Percentiles rank a stretch among this genome's conserved stretches.
phyloP scores from a whole-genome alignment of 2,329 filamentous ascomycete genomes.

The Cryphonectria carpinicola region DNA sequence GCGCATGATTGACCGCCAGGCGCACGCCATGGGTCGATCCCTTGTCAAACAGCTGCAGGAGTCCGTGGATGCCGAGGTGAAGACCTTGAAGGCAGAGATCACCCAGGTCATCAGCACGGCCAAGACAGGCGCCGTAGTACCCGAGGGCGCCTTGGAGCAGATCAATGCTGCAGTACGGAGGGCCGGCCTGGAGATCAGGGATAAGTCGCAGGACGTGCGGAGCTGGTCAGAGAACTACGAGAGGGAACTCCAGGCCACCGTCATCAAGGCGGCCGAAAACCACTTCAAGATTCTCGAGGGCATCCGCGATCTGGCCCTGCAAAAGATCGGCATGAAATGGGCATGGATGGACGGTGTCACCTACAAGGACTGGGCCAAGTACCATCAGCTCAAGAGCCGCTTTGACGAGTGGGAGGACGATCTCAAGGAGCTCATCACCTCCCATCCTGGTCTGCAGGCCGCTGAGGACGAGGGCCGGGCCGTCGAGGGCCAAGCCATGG shows the following conservation, averaged over 20 bases:
- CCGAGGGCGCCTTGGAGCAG: conserved; percentile 46
- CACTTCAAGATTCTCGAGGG: conserved; percentile 82
- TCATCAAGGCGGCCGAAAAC: conserved; percentile 74
- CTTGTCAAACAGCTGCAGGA: conserved; percentile 72
- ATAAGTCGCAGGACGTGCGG: conserved; percentile 75
- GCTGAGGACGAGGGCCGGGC: conserved; percentile 62
- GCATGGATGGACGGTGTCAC: conserved; percentile 94
- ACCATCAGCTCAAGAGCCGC: conserved; percentile 82
- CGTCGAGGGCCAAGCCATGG: conserved; percentile 80
- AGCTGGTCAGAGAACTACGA: conserved; percentile 77
- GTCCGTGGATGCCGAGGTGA: conserved; percentile 66
- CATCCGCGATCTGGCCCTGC: conserved; percentile 81
- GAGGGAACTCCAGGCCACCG: conserved; percentile 67
- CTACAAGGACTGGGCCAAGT: conserved; percentile 97
- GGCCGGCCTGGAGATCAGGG: conserved; percentile 74
- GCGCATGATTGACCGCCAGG: conserved; percentile 64
- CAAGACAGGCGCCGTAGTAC: conserved; percentile 47
- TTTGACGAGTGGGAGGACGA: conserved; percentile 85
- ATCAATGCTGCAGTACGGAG: conserved; percentile 59
- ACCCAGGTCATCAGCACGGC: conserved; percentile 60
- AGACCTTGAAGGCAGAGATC: conserved; percentile 69
- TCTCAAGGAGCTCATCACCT: conserved; percentile 74
- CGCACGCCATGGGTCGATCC: conserved; percentile 66
- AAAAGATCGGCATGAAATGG: conserved; percentile 93
- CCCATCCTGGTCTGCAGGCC: conserved; percentile 70